A percentile compares a stretch with the other conserved stretches of the same genome.
These are phyloP conservation scores for Infundibulicybe gibba DNA, from an alignment of 768 basidiomycete genomes.

Conservation along the genomic window DNA sequence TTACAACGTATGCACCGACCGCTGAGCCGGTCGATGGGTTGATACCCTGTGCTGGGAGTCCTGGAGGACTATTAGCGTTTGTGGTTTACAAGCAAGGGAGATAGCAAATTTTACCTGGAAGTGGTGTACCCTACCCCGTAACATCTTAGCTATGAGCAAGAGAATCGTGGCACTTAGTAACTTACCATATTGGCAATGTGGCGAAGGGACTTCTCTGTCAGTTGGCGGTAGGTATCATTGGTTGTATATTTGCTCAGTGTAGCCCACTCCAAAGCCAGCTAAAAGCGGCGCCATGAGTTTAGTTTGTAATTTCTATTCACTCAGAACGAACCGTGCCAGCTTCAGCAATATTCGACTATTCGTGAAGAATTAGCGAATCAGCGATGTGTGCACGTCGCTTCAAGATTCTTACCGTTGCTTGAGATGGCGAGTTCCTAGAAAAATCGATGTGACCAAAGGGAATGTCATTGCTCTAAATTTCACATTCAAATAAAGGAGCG, in stretches of 20 bases:
- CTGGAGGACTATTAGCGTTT: conserved; percentile 23
- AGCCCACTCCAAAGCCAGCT: conserved; percentile 61
- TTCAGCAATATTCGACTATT: conserved; percentile 45
- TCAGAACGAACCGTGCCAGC: conserved; percentile 31
- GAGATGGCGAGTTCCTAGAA: conserved; percentile 36
- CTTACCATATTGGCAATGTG: conserved; percentile 45
- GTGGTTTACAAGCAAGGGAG: conserved; percentile 29
- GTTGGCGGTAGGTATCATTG: conserved; percentile 56
- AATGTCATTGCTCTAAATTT: conserved; percentile 29
- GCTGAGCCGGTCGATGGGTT: conserved; percentile 44
- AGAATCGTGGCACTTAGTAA: background rate
- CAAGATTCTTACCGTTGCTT: conserved; percentile 21
- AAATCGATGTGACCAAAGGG: conserved; percentile 41
- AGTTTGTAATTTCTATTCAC: too few relatives aligned
- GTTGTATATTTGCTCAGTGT: conserved; percentile 51
- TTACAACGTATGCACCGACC: conserved; percentile 26
- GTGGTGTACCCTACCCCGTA: conserved; percentile 27
- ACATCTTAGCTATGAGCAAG: background rate
- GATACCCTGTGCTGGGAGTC: conserved; percentile 50
- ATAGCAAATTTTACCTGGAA: conserved; percentile 17
- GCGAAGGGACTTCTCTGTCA: conserved; percentile 49
- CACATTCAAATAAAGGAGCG: background rate
- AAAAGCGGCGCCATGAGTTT: too few relatives aligned
- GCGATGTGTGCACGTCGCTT: too few relatives aligned
- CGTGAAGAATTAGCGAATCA: background rate